Percentiles rank a stretch among this genome's conserved stretches.
Conservation (phyloP, 805 yeast species). For the Lipomyces yamadae region DNA sequence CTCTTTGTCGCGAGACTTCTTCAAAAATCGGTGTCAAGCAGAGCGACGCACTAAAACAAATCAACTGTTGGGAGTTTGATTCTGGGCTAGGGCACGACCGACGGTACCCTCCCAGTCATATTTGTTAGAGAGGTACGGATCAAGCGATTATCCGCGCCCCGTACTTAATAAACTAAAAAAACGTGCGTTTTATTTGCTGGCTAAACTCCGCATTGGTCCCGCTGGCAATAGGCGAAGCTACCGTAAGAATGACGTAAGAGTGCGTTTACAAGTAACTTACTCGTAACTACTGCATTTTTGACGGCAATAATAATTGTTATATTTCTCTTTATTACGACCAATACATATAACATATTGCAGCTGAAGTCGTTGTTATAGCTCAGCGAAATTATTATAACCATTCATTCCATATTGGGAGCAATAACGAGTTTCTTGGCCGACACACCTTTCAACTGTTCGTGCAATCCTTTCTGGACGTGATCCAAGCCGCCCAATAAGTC, state of each 20-base stretch:
- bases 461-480: constrained; percentile 1
- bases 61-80: neutral
- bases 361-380: neutral
- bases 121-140: too few relatives aligned
- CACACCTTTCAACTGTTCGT: constrained; percentile 3
- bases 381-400: too few relatives aligned
- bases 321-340: neutral
- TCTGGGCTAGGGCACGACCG: too few relatives aligned
- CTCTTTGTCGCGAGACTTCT: neutral
- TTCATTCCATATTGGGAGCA: neutral
- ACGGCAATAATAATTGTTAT: neutral
- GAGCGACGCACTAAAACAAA: neutral
- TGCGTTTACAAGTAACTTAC: neutral
- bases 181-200: too few relatives aligned
- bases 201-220: neutral
- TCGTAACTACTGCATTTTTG: neutral
- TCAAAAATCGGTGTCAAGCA: neutral
- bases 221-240: neutral
- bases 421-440: neutral
- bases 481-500: constrained; percentile 1
- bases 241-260: neutral
- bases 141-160: too few relatives aligned
- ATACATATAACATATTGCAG: neutral
- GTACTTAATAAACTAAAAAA: too few relatives aligned
- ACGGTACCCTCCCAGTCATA: too few relatives aligned